Conservation (phyloP, 108 stramenopile genomes). For the Tribonema minus region DNA sequence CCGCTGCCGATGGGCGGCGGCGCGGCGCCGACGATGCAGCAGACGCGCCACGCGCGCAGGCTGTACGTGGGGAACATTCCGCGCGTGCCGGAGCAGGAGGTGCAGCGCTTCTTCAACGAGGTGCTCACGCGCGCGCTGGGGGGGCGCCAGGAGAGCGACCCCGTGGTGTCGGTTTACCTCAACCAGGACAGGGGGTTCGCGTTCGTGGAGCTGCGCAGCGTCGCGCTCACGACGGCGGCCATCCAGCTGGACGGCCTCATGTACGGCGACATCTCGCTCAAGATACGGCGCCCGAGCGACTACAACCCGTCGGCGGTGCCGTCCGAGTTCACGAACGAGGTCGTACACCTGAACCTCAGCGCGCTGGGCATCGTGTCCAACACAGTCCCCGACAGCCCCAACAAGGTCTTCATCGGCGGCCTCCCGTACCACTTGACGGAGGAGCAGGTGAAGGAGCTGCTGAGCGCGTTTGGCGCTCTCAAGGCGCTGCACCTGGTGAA, state of each 20-base stretch:
- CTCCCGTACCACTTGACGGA: slow-evolving; percentile 89
- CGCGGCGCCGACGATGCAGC: slow-evolving; percentile 57
- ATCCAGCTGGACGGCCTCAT: slow-evolving; percentile 80
- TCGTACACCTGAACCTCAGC: slow-evolving; percentile 40
- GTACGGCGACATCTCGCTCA: slow-evolving; percentile 71
- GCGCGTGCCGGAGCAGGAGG: slow-evolving; percentile 68
- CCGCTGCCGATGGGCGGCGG: slow-evolving; percentile 28
- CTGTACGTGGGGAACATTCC: slow-evolving; percentile 86
- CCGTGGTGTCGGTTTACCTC: slow-evolving; percentile 86
- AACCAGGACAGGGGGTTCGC: slow-evolving; percentile 85
- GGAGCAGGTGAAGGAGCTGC: slow-evolving; percentile 82
- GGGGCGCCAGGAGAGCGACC: slow-evolving; percentile 58
- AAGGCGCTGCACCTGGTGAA: slow-evolving; percentile 90
- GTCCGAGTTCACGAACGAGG: slow-evolving; percentile 1
- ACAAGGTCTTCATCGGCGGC: slow-evolving; percentile 98
- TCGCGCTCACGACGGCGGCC: slow-evolving; percentile 87
- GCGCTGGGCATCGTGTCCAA: slow-evolving; percentile 74
- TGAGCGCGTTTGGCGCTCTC: slow-evolving; percentile 80
- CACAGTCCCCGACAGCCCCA: slow-evolving; percentile 88
- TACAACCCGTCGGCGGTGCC: slow-evolving; percentile 83
- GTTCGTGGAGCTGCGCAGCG: slow-evolving; percentile 88
- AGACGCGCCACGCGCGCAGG: slow-evolving; percentile 87
- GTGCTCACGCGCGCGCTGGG: slow-evolving; percentile 62
- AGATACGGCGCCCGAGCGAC: slow-evolving; percentile 92
- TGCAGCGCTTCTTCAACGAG: slow-evolving; percentile 74